Evolutionary conservation across 257 asterid genomes (phyloP).

Genomic region (Solanum lycopersicoides): DNA sequence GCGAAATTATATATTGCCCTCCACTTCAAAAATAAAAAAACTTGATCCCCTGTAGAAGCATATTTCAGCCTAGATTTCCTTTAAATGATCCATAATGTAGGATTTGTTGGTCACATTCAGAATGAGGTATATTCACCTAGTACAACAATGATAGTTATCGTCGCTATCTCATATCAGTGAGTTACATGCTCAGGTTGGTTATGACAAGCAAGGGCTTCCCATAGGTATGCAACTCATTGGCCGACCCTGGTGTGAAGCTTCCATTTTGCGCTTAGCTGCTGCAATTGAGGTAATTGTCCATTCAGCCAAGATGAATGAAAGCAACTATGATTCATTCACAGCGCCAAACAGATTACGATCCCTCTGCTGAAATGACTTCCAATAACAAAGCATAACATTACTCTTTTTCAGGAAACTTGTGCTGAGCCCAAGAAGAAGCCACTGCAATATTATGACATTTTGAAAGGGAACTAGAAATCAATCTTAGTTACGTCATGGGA

Average conservation of each 20-base stretch:
- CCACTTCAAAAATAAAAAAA: background rate
- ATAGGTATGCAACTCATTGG: constrained; percentile 88
- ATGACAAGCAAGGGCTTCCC: constrained; percentile 91
- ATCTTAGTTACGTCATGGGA: background rate
- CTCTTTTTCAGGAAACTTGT: constrained; percentile 51
- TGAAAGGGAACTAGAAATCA: constrained; percentile 46
- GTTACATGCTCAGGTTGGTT: constrained; percentile 50
- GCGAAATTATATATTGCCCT: background rate
- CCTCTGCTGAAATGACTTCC: background rate
- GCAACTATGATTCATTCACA: background rate
- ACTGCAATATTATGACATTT: constrained; percentile 52
- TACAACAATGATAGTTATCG: background rate
- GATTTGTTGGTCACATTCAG: background rate
- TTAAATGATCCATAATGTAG: background rate
- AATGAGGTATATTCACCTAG: background rate
- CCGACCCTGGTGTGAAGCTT: constrained; percentile 95
- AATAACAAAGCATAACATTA: background rate
- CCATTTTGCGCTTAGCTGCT: constrained; percentile 77
- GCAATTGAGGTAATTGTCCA: constrained; percentile 51
- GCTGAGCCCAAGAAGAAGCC: constrained; percentile 61
- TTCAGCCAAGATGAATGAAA: background rate
- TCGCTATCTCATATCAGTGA: background rate
- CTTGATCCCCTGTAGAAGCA: background rate
- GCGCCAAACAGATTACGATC: background rate
- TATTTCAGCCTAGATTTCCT: background rate